Conservation (phyloP, 2,329 filamentous ascomycete genomes). For the Mycogone perniciosa region DNA sequence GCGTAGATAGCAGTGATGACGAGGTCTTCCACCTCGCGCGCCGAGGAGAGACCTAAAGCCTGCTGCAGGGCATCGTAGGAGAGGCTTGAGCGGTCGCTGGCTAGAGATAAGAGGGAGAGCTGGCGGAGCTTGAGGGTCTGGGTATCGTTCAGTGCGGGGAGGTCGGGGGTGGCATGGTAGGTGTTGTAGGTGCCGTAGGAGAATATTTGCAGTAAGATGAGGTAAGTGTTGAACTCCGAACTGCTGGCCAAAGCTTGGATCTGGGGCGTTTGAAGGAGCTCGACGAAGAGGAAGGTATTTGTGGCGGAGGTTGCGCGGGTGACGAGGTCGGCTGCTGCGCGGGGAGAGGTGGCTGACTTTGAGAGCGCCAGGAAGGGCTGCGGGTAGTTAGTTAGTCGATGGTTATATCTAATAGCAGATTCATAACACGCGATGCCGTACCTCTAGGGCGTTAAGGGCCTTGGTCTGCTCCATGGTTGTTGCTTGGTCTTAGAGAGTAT, state of each 20-base stretch:
- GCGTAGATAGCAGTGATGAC: slow-evolving; percentile 85
- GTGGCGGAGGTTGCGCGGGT: slow-evolving; percentile 81
- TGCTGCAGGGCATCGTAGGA: slow-evolving; percentile 64
- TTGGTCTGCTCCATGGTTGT: slow-evolving; percentile 65
- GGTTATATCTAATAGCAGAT: not conserved
- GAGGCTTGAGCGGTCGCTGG: slow-evolving; percentile 60
- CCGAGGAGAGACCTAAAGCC: slow-evolving; percentile 59
- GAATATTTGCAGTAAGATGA: slow-evolving; percentile 78
- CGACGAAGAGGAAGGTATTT: slow-evolving; percentile 87
- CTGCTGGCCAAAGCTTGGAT: slow-evolving; percentile 64
- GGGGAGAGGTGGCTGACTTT: slow-evolving; percentile 76
- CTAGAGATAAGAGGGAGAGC: slow-evolving; percentile 78
- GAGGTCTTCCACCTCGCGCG: slow-evolving; percentile 73
- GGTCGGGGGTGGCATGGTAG: slow-evolving; percentile 48
- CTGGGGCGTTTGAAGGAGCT: slow-evolving; percentile 76
- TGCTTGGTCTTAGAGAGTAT: slow-evolving; percentile 9
- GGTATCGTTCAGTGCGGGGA: slow-evolving; percentile 64
- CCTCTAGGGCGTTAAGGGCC: slow-evolving; percentile 58
- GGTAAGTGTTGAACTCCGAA: slow-evolving; percentile 55
- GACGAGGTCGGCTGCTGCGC: slow-evolving; percentile 79
- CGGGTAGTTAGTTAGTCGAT: slow-evolving; percentile 21
- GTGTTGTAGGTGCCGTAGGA: slow-evolving; percentile 83
- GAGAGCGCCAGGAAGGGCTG: slow-evolving; percentile 87
- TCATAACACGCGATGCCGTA: slow-evolving; percentile 22
- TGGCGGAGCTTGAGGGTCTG: slow-evolving; percentile 85